Evolutionary conservation across 345 rosid species (phyloP), one percentile per base, ranked within the genome.

Genomic region (Psidium guajava): DNA sequence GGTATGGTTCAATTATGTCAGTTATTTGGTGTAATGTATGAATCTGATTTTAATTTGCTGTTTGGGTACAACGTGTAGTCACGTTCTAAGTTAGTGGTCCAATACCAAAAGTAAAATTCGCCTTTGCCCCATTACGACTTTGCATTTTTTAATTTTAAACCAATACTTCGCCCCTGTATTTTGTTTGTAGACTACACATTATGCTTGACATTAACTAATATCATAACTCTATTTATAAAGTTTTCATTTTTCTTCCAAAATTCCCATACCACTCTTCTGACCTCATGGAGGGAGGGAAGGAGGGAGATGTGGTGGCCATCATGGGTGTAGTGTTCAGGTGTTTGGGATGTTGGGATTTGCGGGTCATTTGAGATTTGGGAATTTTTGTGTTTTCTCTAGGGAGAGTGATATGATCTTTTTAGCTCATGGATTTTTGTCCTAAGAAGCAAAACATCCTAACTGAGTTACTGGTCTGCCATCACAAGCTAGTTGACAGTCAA

Each of bases 1-100:
- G 99, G 99, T 98, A 92, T 73, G 84, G 56, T 86, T 69, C 74
- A n/a, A 25, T 47, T 61, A 77, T 83, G 52, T 25, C 52, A 12
- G 25, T 58, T 7, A 82, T 51, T 27, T 52, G n/a, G 22, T 3
- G 21, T 52, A 10, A 24, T 4, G 15, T 82, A 1, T 53, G 83
- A 24, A 51, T 47, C 59, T 80, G 47, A n/a, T 57, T 58, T 64
- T 64, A 28, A 64, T 64, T 42, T 28, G 13, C 2, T 16, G 75
- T 64, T 64, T 28, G 75, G 75, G 22, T 28, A 18, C 75, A 15
- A 64, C 5, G 42, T 28, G 42, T 28, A 28, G 75, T 64, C 42
- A 42, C 4, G 44, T 42, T 42, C 44, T 42, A 42, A 42, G 44
- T 42, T 42, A 42, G 44, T 42, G 44, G 44, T 42, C 44, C 44